A percentile compares a stretch with the other conserved stretches of the same genome.
Evolutionary conservation across 805 yeast species (phyloP).

Genomic region (Blastobotrys chiropterorum): DNA sequence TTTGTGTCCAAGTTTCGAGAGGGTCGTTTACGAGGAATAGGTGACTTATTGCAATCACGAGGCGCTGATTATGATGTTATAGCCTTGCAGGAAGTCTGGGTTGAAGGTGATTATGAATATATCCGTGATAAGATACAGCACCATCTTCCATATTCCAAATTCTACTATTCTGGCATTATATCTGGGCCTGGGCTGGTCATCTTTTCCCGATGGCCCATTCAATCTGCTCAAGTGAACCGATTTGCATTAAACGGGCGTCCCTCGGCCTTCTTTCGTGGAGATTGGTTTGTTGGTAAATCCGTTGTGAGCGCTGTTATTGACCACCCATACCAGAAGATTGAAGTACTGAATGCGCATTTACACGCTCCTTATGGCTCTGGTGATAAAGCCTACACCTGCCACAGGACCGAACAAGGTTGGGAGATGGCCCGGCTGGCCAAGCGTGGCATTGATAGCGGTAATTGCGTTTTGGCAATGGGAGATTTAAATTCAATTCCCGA

Average conservation of each 20-base stretch:
- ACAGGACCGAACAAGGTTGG: conserved; percentile 95
- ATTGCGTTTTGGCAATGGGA: conserved; percentile 84
- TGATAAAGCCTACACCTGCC: conserved; percentile 85
- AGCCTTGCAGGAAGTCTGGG: conserved; percentile 96
- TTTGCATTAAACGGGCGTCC: conserved; percentile 94
- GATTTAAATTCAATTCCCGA: conserved; percentile 89
- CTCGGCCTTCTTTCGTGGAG: conserved; percentile 88
- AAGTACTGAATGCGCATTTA: conserved; percentile 86
- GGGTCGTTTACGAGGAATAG: conserved; percentile 67
- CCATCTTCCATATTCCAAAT: conserved; percentile 57
- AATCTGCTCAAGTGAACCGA: conserved; percentile 67
- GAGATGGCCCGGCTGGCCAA: conserved; percentile 68
- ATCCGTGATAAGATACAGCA: conserved; percentile 41
- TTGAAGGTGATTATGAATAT: conserved; percentile 71
- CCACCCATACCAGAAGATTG: conserved; percentile 50
- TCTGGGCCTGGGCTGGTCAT: conserved; percentile 92
- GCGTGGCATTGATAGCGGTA: conserved; percentile 62
- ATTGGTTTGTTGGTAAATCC: conserved; percentile 94
- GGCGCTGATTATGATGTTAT: conserved; percentile 64
- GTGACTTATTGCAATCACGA: conserved; percentile 47
- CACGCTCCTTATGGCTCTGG: conserved; percentile 94
- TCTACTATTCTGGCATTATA: conserved; percentile 75
- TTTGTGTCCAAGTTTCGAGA: conserved; percentile 66
- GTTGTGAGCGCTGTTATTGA: conserved; percentile 66
- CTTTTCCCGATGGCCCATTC: conserved; percentile 77